Evolutionary conservation across 2,329 filamentous ascomycete species (phyloP), one percentile per base, ranked within the genome.

Genomic region (Tricladium varicosporioides): DNA sequence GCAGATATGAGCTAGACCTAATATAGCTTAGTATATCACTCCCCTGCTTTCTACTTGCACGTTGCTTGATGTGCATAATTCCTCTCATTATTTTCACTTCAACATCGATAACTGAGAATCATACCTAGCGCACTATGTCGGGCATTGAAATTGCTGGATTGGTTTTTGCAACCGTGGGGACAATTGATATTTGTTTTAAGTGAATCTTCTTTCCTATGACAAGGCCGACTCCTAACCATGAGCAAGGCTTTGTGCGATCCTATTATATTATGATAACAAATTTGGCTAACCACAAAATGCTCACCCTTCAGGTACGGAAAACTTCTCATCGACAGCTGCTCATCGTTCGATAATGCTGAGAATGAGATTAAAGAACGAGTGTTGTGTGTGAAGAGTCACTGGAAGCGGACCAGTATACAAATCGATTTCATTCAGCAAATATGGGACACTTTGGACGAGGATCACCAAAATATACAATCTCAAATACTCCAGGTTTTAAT

Each of bases 361-460:
- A n/a, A 14, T 5, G 55, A 57, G 22, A 53, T 53, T 45, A 33
- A 44, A 14, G 55, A 57, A 45, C 44, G 43, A 48, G 33, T 57
- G 5, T 32, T 57, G 8, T 49, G 16, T 10, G 36, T 57, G 15
- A 22, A 57, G 27, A 53, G 9, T 33, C 50, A 53, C 46, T 53
- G 44, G 43, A 33, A 48, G 44, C 43, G 46, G 15, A 57, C 46
- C 13, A 32, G 46, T 18, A 18, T 42, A 19, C 55, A 57, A 40
- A 44, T 57, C 18, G 49, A 53, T 5, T 49, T 57, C 22, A n/a
- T 57, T 5, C 33, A 49, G 42, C 15, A 57, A 11, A 53, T 57
- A 9, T 57, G 49, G 55, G 32, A 27, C n/a, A 57, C 32, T 22
- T 44, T 57, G 7, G 45, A 53, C 40, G 50, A 57, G 44, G 27